A percentile compares a stretch with the other conserved stretches of the same genome.
phyloP scores from a whole-genome alignment of 73 alveolate genomes.

The Effrenium voratum region DNA sequence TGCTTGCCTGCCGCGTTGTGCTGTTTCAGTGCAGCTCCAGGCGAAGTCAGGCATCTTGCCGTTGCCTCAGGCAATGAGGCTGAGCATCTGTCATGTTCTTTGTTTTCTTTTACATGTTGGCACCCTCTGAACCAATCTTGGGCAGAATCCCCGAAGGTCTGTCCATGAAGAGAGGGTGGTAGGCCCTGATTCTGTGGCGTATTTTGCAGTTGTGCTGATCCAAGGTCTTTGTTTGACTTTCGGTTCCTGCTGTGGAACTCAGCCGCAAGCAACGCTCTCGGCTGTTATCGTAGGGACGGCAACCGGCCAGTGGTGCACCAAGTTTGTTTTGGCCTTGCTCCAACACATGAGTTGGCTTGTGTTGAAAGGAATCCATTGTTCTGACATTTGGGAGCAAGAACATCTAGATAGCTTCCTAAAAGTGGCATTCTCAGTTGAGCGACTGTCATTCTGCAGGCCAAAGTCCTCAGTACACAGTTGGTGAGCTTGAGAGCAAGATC shows the following conservation, averaged over 20 bases:
- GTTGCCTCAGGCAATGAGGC: no score
- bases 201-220: no score
- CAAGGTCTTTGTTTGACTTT: background rate
- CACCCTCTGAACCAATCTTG: no score
- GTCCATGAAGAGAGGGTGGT: no score
- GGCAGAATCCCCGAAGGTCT: no score
- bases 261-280: background rate
- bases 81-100: no score
- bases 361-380: background rate
- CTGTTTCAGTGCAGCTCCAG: no score
- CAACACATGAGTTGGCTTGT: background rate
- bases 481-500: conserved; percentile 79
- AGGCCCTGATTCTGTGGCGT: no score
- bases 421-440: background rate
- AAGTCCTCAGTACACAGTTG: conserved; percentile 35
- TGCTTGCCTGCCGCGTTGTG: no score
- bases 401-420: background rate
- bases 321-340: background rate
- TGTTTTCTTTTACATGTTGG: no score
- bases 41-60: no score
- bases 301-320: background rate
- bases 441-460: background rate
- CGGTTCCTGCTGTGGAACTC: background rate
- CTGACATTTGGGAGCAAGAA: background rate
- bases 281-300: background rate